These are phyloP conservation scores for Hericium rajendrae DNA, from an alignment of 768 basidiomycete genomes.

Conservation along the genomic window DNA sequence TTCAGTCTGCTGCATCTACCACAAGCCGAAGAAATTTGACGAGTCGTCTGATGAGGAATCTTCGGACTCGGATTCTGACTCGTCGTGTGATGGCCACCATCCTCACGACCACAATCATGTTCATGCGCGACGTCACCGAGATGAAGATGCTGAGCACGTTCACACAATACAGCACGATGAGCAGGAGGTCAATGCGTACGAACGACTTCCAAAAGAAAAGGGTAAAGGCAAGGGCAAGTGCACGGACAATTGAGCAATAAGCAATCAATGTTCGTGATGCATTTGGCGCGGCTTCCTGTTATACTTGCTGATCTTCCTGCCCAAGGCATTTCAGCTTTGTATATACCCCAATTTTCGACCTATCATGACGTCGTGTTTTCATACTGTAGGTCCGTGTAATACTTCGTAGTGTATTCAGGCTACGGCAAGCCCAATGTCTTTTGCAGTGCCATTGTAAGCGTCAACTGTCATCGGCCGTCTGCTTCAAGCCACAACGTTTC, in stretches of 20 bases:
- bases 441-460: too few species aligned
- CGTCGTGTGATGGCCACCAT: conserved; percentile 1
- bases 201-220: not conserved
- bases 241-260: not conserved
- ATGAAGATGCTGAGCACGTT: not conserved
- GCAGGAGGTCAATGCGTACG: not conserved
- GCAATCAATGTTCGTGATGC: not conserved
- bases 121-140: not conserved
- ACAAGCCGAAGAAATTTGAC: conserved; percentile 70
- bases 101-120: not conserved
- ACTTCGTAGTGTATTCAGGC: too few species aligned
- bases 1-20: conserved; percentile 94
- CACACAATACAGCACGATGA: not conserved
- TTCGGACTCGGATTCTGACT: conserved; percentile 33
- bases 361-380: too few species aligned
- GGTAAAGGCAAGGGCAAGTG: not conserved
- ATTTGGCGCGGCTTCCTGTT: not conserved
- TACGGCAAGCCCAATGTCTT: too few species aligned
- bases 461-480: too few species aligned
- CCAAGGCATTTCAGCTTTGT: too few species aligned
- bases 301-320: not conserved
- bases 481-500: too few species aligned
- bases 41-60: conserved; percentile 67
- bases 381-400: too few species aligned
- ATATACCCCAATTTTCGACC: too few species aligned